Evolutionary conservation across 306 rosid genomes (phyloP).

Genomic region (Lithocarpus polystachyus): DNA sequence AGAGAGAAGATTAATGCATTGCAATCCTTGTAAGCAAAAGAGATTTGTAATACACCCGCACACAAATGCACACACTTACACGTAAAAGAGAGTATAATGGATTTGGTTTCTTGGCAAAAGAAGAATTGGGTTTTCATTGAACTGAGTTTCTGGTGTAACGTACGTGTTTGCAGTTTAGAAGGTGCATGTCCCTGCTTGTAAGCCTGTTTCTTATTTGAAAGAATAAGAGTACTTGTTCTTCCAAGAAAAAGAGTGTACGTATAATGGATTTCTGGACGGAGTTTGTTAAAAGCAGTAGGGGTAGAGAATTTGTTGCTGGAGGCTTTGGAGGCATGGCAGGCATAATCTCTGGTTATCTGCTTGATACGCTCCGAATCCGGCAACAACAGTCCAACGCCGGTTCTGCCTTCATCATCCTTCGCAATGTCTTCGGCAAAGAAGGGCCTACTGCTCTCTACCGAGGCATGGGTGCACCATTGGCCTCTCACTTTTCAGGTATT

Average conservation of each 20-base stretch:
- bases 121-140: background rate
- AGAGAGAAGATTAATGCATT: background rate
- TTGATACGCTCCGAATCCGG: conserved; percentile 68
- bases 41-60: too few relatives aligned
- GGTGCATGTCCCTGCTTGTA: too few relatives aligned
- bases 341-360: conserved; percentile 70
- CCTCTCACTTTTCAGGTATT: conserved; percentile 86
- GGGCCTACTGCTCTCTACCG: conserved; percentile 72
- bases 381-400: conserved; percentile 48
- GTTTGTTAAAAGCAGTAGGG: conserved; percentile 70
- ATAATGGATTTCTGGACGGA: conserved; percentile 81
- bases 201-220: too few relatives aligned
- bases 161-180: too few relatives aligned
- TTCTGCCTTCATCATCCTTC: conserved; percentile 57
- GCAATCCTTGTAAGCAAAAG: background rate
- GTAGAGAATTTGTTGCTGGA: conserved; percentile 87
- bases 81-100: background rate
- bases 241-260: background rate
- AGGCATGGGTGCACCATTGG: conserved; percentile 92
- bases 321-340: conserved; percentile 91
- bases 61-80: background rate
- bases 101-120: conserved; percentile 12
- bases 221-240: too few relatives aligned
- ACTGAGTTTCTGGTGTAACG: too few relatives aligned
- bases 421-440: conserved; percentile 43